Conservation (phyloP, 768 basidiomycete species). For the Pleurotus eryngii region DNA sequence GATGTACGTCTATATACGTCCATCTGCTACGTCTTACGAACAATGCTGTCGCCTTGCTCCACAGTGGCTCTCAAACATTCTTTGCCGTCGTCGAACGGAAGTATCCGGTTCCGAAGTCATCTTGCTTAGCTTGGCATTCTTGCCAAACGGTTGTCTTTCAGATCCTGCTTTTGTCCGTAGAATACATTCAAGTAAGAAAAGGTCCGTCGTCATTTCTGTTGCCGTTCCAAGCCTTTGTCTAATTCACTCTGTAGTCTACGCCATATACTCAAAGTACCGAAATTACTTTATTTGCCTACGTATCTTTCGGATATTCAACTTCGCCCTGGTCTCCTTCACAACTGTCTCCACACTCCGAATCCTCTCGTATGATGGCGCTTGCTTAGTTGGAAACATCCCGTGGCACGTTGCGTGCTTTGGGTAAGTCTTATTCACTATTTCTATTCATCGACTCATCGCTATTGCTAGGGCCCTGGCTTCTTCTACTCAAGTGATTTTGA, state of each 20-base stretch:
- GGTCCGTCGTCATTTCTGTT: neutral
- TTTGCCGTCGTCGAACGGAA: neutral
- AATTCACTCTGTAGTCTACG: neutral
- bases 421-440: neutral
- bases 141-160: neutral
- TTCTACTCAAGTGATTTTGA: neutral
- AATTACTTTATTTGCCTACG: neutral
- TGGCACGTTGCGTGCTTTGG: conserved; percentile 2
- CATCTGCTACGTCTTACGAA: no score
- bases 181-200: conserved; percentile 1
- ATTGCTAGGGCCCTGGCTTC: neutral
- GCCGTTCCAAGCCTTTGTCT: neutral
- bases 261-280: neutral
- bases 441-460: neutral
- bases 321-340: neutral
- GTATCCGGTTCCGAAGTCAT: neutral
- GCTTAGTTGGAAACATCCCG: neutral
- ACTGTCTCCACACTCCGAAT: neutral
- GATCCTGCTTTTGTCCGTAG: neutral
- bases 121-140: neutral
- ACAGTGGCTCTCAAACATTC: neutral
- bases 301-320: neutral
- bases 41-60: neutral
- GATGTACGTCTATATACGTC: neutral
- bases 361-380: neutral